Base-by-base conservation (phyloP, 2,329 filamentous ascomycete species). In the Dichotomopilus funicola region DNA sequence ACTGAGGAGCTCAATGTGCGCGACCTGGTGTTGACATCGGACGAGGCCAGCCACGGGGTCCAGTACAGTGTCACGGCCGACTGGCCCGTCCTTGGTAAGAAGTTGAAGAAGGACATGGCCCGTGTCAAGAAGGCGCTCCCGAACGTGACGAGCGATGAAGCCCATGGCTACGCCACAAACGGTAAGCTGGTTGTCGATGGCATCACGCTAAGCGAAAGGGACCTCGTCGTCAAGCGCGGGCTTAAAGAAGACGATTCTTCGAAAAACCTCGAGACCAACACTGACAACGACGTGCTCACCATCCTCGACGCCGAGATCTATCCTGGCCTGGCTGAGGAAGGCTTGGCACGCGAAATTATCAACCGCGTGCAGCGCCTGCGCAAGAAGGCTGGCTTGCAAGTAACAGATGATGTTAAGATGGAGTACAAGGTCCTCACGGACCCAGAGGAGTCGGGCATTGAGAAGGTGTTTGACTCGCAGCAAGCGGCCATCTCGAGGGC, bases 391-490 rank as follows among this genome's bases (percentile, higher is more conserved):
- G 90, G 90, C 0, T 78, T 99, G 51, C 83, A 91, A 61, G 85
- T 91, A 1, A 97, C 92, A 0, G 94, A 99, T 67, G 94, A 97
- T 67, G 86, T 99, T 60, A 89, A 87, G 74, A 96, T 99, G 88
- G 88, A 95, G 71, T 97, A 96, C 74, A 79, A 79, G 56, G 83
- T 97, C 5, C 73, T 95, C 49, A 79, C 82, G 6, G 91, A 96
- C 67, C 88, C 89, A 0, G 88, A 94, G 2, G 79, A 82, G 45
- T 79, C 91, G 57, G 89, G 89, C 5, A 71, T 96, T 31, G 82
- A 79, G 55, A 77, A 79, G 53, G 85, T 85, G 2, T 90, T 95
- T 66, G 76, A 81, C 61, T 80, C 80, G 40, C 88, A 95, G 66
- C 73, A 80, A 27, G 71, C 76, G 45, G 75, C 80, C 37, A 89